A percentile compares a stretch with the other conserved stretches of the same genome.
These are phyloP conservation scores for Chara braunii DNA, from an alignment of 139 green algal genomes.

Conservation along the genomic window DNA sequence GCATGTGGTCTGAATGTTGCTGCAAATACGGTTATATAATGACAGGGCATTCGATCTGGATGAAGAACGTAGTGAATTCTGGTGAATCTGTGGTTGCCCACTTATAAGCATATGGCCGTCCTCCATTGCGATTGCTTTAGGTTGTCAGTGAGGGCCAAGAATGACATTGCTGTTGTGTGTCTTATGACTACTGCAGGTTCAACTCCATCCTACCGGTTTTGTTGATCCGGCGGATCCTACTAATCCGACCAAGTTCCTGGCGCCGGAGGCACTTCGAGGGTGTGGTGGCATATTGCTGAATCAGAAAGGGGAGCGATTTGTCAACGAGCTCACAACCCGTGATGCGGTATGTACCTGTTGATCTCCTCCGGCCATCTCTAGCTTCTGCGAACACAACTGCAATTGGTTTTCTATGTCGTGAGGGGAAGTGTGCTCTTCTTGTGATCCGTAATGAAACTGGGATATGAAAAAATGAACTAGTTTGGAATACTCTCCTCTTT, in stretches of 20 bases:
- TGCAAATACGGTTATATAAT: no score
- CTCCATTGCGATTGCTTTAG: no score
- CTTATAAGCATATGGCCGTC: no score
- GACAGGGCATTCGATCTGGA: no score
- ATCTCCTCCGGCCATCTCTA: slow-evolving; percentile 31
- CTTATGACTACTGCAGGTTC: slow-evolving; percentile 31
- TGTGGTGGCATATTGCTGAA: slow-evolving; percentile 47
- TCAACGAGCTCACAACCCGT: slow-evolving; percentile 45
- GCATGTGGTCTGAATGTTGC: no score
- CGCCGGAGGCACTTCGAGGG: slow-evolving; percentile 48
- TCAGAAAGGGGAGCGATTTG: slow-evolving; percentile 45
- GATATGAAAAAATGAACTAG: background rate
- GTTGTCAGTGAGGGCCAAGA: no score
- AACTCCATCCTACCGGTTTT: slow-evolving; percentile 51
- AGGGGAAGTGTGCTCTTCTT: no score
- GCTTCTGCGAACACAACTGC: slow-evolving; percentile 5
- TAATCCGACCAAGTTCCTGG: slow-evolving; percentile 49
- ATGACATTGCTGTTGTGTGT: no score
- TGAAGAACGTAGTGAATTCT: no score
- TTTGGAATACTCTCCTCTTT: background rate
- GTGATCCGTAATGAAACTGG: background rate
- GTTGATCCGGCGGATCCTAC: slow-evolving; percentile 45
- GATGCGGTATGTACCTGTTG: slow-evolving; percentile 25
- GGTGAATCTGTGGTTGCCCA: no score
- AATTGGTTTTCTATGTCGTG: background rate